Conservation (phyloP, 257 asterid genomes). For the Primulina huaijiensis region DNA sequence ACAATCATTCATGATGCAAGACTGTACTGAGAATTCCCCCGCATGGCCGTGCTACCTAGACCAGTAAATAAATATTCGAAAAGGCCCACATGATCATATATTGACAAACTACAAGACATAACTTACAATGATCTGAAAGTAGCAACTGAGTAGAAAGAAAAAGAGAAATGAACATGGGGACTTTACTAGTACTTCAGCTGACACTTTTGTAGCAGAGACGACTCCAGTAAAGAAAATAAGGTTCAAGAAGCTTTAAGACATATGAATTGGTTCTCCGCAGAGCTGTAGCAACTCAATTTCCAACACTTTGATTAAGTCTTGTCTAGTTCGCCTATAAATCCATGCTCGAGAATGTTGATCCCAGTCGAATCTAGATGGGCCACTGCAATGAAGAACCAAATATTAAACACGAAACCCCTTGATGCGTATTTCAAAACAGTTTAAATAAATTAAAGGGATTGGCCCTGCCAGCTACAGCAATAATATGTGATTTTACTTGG, state of each 20-base stretch:
- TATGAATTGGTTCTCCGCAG: conserved; percentile 49
- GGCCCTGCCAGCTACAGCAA: background rate
- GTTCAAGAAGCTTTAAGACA: conserved; percentile 31
- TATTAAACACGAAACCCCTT: background rate
- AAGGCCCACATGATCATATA: background rate
- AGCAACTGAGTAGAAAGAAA: background rate
- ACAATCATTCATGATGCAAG: background rate
- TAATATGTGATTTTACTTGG: background rate
- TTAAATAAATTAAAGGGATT: background rate
- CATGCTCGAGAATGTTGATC: conserved; percentile 60
- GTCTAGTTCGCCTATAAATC: conserved; percentile 70
- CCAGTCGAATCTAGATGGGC: conserved; percentile 92
- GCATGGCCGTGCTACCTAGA: background rate
- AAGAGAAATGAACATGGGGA: background rate
- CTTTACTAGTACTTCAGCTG: background rate
- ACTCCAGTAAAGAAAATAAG: background rate
- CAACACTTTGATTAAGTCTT: conserved; percentile 41
- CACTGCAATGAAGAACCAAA: conserved; percentile 48
- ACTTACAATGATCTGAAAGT: background rate
- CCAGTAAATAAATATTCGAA: background rate
- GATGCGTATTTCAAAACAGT: background rate
- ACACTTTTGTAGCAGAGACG: background rate
- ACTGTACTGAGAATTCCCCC: background rate
- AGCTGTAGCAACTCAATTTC: conserved; percentile 74
- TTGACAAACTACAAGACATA: background rate